Percentiles rank a stretch among this genome's conserved stretches.
Evolutionary conservation across 495 filamentous ascomycete species (phyloP).

Genomic region (Penicillium flavigenum): DNA sequence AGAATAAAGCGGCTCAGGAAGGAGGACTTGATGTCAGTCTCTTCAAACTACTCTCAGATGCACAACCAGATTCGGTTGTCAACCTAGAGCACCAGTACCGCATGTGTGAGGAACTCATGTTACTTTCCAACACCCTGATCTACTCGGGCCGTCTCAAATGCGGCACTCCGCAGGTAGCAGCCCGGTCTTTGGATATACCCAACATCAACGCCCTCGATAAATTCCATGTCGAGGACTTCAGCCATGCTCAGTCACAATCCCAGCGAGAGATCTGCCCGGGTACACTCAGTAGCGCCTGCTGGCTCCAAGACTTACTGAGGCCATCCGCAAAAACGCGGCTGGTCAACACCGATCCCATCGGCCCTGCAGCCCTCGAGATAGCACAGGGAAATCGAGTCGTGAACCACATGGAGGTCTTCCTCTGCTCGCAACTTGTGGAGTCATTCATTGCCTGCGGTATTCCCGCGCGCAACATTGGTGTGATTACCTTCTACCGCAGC

Average conservation of each 20-base stretch:
- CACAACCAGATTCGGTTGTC: constrained; percentile 80
- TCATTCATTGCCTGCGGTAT: constrained; percentile 73
- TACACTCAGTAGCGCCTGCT: constrained; percentile 59
- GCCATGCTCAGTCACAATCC: constrained; percentile 20
- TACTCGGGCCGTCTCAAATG: constrained; percentile 89
- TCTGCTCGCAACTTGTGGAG: constrained; percentile 77
- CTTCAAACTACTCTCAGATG: constrained; percentile 88
- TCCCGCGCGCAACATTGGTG: constrained; percentile 75
- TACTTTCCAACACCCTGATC: constrained; percentile 87
- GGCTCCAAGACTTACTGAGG: constrained; percentile 74
- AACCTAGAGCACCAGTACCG: constrained; percentile 95
- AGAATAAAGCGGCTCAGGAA: constrained; percentile 80
- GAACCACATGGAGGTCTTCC: constrained; percentile 73
- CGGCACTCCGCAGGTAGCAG: constrained; percentile 72
- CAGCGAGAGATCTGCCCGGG: constrained; percentile 51
- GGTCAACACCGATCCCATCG: constrained; percentile 80
- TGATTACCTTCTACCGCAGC: constrained; percentile 97
- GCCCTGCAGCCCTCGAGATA: constrained; percentile 62
- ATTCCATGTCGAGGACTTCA: constrained; percentile 48
- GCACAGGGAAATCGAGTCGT: constrained; percentile 78
- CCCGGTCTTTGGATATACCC: constrained; percentile 57
- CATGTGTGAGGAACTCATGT: constrained; percentile 97
- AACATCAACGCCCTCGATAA: constrained; percentile 57
- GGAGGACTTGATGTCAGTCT: constrained; percentile 90
- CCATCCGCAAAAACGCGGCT: constrained; percentile 73